Conservation (phyloP, 2,329 filamentous ascomycete genomes). For the Penicillium sp. region DNA sequence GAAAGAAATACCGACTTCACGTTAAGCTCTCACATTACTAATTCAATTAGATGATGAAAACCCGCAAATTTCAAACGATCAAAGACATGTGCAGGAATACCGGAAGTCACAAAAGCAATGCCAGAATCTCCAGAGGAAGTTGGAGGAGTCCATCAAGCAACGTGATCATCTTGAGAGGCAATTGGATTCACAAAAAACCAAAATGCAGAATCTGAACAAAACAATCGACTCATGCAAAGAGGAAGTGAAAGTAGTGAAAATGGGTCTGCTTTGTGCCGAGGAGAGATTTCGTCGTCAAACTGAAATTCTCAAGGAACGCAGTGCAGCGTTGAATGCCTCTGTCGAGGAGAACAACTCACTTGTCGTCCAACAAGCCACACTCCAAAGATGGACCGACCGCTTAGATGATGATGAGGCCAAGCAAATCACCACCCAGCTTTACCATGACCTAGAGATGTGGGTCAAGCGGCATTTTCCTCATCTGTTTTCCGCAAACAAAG, state of each 20-base stretch:
- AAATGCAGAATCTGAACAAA: not conserved
- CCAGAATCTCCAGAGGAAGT: not conserved
- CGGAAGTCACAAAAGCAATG: not conserved
- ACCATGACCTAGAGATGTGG: not conserved
- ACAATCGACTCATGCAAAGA: not conserved
- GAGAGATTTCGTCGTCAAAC: not conserved
- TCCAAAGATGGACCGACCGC: not conserved
- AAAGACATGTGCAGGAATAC: no score
- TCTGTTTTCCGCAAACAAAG: not conserved
- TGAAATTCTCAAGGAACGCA: not conserved
- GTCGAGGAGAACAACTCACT: not conserved
- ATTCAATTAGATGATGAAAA: no score
- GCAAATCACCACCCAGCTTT: not conserved
- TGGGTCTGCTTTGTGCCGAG: not conserved
- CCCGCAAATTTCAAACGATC: no score
- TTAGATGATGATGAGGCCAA: not conserved
- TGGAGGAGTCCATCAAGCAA: not conserved
- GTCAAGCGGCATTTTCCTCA: not conserved
- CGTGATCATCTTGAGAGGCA: not conserved
- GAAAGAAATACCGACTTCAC: no score
- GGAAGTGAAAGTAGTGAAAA: not conserved
- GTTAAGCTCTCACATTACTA: no score
- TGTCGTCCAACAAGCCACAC: not conserved
- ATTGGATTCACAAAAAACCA: no score
- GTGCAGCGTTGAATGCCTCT: not conserved